Evolutionary conservation across 768 basidiomycete species (phyloP).

Genomic region (Punctularia strigosozonata): DNA sequence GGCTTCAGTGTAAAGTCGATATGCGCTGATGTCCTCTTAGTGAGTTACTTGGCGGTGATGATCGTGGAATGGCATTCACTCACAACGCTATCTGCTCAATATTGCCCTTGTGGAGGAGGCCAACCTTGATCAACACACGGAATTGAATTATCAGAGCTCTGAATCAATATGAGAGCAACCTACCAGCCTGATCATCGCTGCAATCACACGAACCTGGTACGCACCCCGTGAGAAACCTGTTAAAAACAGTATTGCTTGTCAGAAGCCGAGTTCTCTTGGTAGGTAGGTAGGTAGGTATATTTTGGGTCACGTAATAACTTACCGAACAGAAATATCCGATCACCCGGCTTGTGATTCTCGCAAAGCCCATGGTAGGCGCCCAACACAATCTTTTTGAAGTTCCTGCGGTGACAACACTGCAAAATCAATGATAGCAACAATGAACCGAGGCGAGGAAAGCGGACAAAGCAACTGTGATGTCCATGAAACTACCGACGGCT

Average conservation of each 20-base stretch:
- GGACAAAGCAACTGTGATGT: slow-evolving; percentile 9
- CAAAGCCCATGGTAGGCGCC: slow-evolving; percentile 22
- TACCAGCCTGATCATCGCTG: slow-evolving; percentile 29
- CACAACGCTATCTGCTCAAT: slow-evolving; percentile 21
- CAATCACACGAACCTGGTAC: slow-evolving; percentile 27
- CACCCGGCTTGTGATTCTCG: slow-evolving; percentile 18
- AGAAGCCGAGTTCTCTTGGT: neutral
- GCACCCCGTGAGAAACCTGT: slow-evolving; percentile 32
- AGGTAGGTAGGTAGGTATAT: neutral
- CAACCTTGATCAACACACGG: slow-evolving; percentile 14
- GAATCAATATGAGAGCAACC: neutral
- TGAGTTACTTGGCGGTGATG: neutral
- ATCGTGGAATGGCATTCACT: neutral
- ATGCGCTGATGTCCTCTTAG: slow-evolving; percentile 7
- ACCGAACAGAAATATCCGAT: slow-evolving; percentile 25
- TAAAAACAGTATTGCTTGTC: neutral
- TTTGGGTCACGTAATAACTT: neutral
- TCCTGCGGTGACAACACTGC: slow-evolving; percentile 5
- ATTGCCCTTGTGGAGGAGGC: slow-evolving; percentile 18
- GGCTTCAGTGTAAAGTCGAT: slow-evolving; percentile 7
- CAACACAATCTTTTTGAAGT: slow-evolving; percentile 9
- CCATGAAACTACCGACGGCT: slow-evolving; percentile 3
- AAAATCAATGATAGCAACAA: neutral
- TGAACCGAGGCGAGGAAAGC: neutral
- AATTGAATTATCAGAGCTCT: neutral